A percentile compares a stretch with the other conserved stretches of the same genome.
Conservation (phyloP, 306 rosid genomes). For the Chamaecrista fasciculata region DNA sequence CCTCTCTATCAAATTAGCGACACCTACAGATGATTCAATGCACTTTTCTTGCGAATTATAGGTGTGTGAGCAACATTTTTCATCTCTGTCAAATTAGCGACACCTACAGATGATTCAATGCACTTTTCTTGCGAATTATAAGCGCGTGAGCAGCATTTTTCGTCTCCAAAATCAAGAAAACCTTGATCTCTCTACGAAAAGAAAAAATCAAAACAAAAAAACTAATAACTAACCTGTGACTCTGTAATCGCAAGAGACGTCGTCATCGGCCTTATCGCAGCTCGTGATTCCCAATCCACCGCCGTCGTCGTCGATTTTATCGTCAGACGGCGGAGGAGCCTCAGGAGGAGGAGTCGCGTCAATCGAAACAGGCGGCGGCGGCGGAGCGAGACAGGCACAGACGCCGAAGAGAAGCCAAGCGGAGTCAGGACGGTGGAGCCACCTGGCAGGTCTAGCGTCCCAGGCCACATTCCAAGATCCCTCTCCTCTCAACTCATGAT, state of each 20-base stretch:
- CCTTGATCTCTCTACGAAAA: background rate
- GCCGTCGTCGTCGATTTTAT: background rate
- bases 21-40: background rate
- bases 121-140: background rate
- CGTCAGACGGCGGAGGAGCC: background rate
- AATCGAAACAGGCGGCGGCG: constrained; percentile 47
- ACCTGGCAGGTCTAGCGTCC: constrained; percentile 91
- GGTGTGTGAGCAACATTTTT: background rate
- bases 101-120: background rate
- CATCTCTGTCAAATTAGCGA: background rate
- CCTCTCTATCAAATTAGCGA: background rate
- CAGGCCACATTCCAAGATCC: constrained; percentile 95
- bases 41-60: background rate
- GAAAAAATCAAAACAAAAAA: background rate
- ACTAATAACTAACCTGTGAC: constrained; percentile 53
- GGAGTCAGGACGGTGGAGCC: constrained; percentile 88
- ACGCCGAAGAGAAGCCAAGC: constrained; percentile 94
- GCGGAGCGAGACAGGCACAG: constrained; percentile 73
- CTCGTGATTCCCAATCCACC: constrained; percentile 13
- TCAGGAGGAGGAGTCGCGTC: constrained; percentile 34
- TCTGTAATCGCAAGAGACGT: constrained; percentile 53
- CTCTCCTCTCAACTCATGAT: constrained; percentile 67
- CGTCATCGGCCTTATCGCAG: constrained; percentile 28
- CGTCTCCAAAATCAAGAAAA: constrained; percentile 14
- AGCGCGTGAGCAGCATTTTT: background rate